These are phyloP conservation scores for Polygonum maritimum DNA, from an alignment of 148 eudicot species.

Conservation along the genomic window DNA sequence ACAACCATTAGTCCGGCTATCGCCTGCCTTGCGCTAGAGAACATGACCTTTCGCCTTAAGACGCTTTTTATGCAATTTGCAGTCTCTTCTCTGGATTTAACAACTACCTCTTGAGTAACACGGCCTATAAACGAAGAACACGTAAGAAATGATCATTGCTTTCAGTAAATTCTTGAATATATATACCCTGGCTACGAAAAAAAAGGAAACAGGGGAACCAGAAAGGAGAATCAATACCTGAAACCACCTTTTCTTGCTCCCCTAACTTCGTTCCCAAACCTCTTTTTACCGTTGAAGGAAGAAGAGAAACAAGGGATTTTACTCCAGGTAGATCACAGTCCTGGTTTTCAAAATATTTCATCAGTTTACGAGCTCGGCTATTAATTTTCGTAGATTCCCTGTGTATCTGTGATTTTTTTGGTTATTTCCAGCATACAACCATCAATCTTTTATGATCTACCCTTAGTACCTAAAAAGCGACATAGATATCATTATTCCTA, in stretches of 20 bases:
- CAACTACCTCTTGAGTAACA: slow-evolving; percentile 24
- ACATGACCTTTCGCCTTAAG: slow-evolving; percentile 67
- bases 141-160: neutral
- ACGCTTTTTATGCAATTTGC: slow-evolving; percentile 59
- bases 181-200: neutral
- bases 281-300: slow-evolving; percentile 52
- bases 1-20: slow-evolving; percentile 64
- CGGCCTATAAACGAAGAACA: slow-evolving; percentile 25
- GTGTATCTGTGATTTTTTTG: neutral
- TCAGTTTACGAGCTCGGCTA: neutral
- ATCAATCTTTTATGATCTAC: too few relatives aligned
- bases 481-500: neutral
- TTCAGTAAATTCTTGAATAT: neutral
- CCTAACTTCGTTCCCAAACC: slow-evolving; percentile 45
- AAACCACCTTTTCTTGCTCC: slow-evolving; percentile 21
- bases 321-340: slow-evolving; percentile 60
- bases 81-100: slow-evolving; percentile 52
- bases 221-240: slow-evolving; percentile 30
- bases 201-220: neutral
- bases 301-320: slow-evolving; percentile 53
- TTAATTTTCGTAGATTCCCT: neutral
- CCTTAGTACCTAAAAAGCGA: neutral
- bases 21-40: slow-evolving; percentile 82
- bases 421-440: too few relatives aligned
- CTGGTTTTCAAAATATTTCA: slow-evolving; percentile 29